Evolutionary conservation across 345 rosid species (phyloP), one percentile per base, ranked within the genome.

Genomic region (Eucalyptus rudis): DNA sequence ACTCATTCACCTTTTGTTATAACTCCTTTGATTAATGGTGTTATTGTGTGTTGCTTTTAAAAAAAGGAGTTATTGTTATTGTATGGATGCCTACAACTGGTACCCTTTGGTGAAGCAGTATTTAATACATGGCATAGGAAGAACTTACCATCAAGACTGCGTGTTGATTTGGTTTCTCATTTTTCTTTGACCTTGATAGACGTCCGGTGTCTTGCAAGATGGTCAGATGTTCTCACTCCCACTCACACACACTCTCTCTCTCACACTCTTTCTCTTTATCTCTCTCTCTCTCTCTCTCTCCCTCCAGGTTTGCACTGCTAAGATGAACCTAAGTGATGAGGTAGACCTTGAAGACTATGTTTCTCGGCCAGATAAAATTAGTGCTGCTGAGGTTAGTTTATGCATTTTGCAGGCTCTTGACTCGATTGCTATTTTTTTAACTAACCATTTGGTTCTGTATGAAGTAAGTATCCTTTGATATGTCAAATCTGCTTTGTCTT

Each of bases 291-390:
- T 10, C 33, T 22, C 79, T 89, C 54, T 14, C 80, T 31, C 49
- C n/a, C 25, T 91, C 29, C 94, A 98, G 99, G 99, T 98, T 88
- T 98, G 99, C 94, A 98, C 99, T 13, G 90, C 99, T 80, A 97
- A 98, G 92, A 98, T 98, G 99, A 96, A 98, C 91, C 93, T 98
- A 64, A 87, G 99, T 87, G 99, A 98, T 90, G 99, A 98, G 95
- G 99, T 96, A 87, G 99, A 98, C 92, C 93, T 98, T 95, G 99
- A 98, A 91, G 99, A 98, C 94, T 98, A 96, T 92, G 99, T 98
- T 88, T 98, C 99, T 90, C 94, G 99, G 33, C 99, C 99, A 16
- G 99, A 98, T 91, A 98, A 97, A 95, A 98, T 98, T 88, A 98
- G 99, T 89, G 99, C 99, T 93, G 99, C 99, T 64, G 99, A 98